phyloP scores from a whole-genome alignment of 306 rosid genomes.

The Cucumis hystrix region DNA sequence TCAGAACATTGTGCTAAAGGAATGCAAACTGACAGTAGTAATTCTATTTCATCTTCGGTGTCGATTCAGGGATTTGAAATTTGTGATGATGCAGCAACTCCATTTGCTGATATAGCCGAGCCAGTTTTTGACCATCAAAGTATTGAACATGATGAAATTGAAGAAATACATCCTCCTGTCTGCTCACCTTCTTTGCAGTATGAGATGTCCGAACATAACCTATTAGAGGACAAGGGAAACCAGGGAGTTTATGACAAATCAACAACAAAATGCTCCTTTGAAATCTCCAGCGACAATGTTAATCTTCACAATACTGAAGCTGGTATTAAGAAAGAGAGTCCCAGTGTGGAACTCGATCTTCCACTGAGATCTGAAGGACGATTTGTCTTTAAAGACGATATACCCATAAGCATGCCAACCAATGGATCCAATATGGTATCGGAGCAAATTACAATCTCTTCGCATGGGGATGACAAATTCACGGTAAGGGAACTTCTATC shows the following conservation, averaged over 20 bases:
- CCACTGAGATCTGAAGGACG: constrained; percentile 34
- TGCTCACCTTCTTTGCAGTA: constrained; percentile 22
- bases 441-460: constrained; percentile 19
- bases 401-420: constrained; percentile 20
- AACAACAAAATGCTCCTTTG: constrained; percentile 13
- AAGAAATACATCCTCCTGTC: constrained; percentile 24
- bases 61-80: constrained; percentile 75
- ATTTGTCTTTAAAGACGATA: constrained; percentile 21
- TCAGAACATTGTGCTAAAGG: constrained; percentile 47
- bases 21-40: constrained; percentile 60
- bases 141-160: constrained; percentile 18
- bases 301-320: constrained; percentile 28
- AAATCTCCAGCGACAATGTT: constrained; percentile 17
- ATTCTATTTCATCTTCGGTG: constrained; percentile 66
- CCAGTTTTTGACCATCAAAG: constrained; percentile 29
- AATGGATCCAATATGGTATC: constrained; percentile 16
- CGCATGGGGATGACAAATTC: constrained; percentile 66
- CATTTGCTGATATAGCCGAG: constrained; percentile 44
- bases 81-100: constrained; percentile 55
- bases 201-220: constrained; percentile 21
- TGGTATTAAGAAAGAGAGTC: constrained; percentile 11
- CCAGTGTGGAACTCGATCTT: constrained; percentile 19
- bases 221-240: constrained; percentile 12
- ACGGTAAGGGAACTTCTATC: constrained; percentile 63
- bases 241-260: constrained; percentile 16